Base-by-base conservation (phyloP, 1,284 basidiomycete species). In the Limonomyces culmigenus region DNA sequence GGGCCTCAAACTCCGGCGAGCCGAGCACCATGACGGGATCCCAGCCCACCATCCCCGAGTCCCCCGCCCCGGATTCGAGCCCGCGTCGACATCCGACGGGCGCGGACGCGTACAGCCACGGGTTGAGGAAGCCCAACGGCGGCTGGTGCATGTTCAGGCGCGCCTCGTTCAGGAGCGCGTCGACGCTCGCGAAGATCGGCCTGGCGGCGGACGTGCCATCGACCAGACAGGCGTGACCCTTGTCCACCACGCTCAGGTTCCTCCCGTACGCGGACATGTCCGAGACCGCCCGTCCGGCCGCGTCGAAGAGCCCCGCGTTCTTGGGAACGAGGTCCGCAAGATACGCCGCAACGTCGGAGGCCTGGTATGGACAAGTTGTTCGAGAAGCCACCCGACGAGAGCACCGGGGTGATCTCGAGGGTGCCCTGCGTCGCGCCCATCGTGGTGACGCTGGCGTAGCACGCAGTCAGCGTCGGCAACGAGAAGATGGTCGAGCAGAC, bases 321-420 rank as follows among this genome's bases (percentile, higher is more conserved):
- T 49, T 46, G 33, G 33, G 39, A 11, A 48, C 52, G n/a, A 56
- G 41, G 11, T 41, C 41, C 12, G 32, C 37, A 17, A 60, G 34
- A 45, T 58, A 70, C 8, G 46, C 39, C 2, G 44, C 20, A 10
- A 67, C 62, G 3, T 50, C 53, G 2, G 41, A n/a, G 18, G 42
- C 19, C 47, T 68, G 67, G 47, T 60, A 70, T 39, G 13, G 47
- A 39, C 46, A 67, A 70, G 47, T 59, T 52, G 47, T 63, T 58
- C 29, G 60, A 63, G 50, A 68, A 70, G 15, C 67, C 66, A 31
- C 62, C 65, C 11, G 59, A 57, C 4, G 56, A 62, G 53, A 60
- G 59, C 32, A 47, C 50, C 2, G 49, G 44, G 1, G 42, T 43
- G 17, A 33, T 35, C 37, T 53, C 50, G 8, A 50, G 49, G 15